phyloP scores from a whole-genome alignment of 1,139 yeast species.

The Taphrina wiesneri region DNA sequence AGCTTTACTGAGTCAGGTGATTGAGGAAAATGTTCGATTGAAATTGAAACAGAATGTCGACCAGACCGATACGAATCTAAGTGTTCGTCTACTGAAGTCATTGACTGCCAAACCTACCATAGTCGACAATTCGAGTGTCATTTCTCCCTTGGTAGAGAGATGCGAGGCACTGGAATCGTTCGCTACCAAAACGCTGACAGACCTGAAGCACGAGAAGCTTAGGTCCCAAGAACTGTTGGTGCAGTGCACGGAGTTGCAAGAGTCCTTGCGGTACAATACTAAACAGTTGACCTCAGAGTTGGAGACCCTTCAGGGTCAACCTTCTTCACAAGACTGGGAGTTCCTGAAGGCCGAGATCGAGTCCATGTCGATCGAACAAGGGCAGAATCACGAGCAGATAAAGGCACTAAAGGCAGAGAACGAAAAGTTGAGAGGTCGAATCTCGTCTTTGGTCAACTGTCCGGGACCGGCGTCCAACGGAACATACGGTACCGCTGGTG shows the following conservation, averaged over 20 bases:
- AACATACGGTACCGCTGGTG: not conserved
- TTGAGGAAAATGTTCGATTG: slow-evolving; percentile 5
- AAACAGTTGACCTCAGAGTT: not conserved
- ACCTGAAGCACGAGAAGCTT: not conserved
- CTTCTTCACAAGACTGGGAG: slow-evolving; percentile 3
- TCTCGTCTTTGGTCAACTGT: not conserved
- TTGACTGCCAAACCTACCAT: not conserved
- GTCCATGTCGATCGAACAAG: not conserved
- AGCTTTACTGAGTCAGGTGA: not conserved
- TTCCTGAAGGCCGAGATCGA: not conserved
- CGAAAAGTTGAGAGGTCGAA: slow-evolving; percentile 4
- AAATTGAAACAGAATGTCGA: not conserved
- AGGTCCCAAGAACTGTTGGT: not conserved
- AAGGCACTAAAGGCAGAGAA: not conserved
- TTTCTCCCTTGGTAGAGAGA: slow-evolving; percentile 5
- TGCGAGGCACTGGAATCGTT: not conserved
- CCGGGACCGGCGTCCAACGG: not conserved
- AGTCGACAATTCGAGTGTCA: not conserved
- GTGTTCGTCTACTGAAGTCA: not conserved
- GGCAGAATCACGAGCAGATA: not conserved
- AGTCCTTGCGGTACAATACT: slow-evolving; percentile 2
- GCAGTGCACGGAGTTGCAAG: not conserved
- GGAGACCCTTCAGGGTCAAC: not conserved
- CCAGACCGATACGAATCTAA: not conserved
- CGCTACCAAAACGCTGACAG: not conserved